Base-by-base conservation (phyloP, 78 protist genomes). In the Carpediemonas membranifera region DNA sequence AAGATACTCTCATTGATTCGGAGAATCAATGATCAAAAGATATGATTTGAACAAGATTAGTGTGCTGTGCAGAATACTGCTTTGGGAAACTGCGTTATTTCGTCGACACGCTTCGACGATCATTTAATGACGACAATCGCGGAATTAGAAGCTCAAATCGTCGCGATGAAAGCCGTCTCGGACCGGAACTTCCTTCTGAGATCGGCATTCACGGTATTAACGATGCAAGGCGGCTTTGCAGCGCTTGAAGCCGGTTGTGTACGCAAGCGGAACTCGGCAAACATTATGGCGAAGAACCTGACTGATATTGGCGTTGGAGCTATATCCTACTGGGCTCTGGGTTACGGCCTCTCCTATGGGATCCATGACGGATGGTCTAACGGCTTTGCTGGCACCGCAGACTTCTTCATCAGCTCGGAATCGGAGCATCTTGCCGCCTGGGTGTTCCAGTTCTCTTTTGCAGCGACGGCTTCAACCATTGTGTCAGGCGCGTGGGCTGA, bases 401-500 rank as follows among this genome's bases (percentile, higher is more conserved):
- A 31, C 59, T 13, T 7, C 31, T 39, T 21, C 34, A 1, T 0
- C 28, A 16, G 60, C 11, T 3, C 3, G 24, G 52, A 21, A 3
- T 44, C 39, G 35, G 16, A 7, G 1, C 1, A 27, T 3, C 43
- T 51, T 51, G 55, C 33, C 33, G 33, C 55, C 21, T 51, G 55
- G 55, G 21, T 51, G 21, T 72, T 50, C 44, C 47, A 79, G 47
- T 83, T 71, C 67, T 82, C 78, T 53, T 83, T 79, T 60, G 68
- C 76, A 34, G 81, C 84, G 0, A 77, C 87, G 27, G 68, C 85
- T 3, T 57, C 79, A 30, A 85, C 84, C 61, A 81, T 85, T 39
- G 84, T 85, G 31, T 71, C 81, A 57, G 90, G 90, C 24, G 82
- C 84, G 19, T 27, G 76, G 28, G 82, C 86, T 34, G 92, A 84